Percentiles rank a stretch among this genome's conserved stretches.
Evolutionary conservation across 306 rosid genomes (phyloP).

Genomic region (Quercus aquifolioides): DNA sequence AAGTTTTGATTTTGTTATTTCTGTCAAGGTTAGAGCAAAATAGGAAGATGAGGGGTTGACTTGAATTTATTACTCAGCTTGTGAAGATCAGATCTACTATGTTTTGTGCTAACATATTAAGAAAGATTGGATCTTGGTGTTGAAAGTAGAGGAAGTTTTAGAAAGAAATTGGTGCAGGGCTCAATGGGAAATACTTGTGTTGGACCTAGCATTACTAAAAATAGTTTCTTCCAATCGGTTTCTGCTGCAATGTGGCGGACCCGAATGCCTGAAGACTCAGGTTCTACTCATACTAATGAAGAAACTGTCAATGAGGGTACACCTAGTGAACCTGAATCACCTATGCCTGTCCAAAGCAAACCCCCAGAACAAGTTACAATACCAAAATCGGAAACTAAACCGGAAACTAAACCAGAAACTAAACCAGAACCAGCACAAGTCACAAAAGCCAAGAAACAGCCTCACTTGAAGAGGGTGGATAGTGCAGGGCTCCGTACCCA

Average conservation of each 20-base stretch:
- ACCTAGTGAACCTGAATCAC: conserved; percentile 48
- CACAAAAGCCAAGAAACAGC: conserved; percentile 38
- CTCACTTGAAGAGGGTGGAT: conserved; percentile 70
- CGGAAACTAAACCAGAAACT: conserved; percentile 33
- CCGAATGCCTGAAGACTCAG: conserved; percentile 53
- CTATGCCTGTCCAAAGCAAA: conserved; percentile 73
- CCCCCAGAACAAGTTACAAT: conserved; percentile 88
- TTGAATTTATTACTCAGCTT: conserved; percentile 25
- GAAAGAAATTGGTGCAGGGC: conserved; percentile 28
- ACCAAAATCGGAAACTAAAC: conserved; percentile 48
- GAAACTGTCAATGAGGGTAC: conserved; percentile 43
- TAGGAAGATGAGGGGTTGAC: conserved; percentile 50
- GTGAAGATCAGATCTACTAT: conserved; percentile 44
- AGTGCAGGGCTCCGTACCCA: conserved; percentile 89
- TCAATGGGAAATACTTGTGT: conserved; percentile 92
- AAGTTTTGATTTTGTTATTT: conserved; percentile 25
- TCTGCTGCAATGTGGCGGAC: conserved; percentile 93
- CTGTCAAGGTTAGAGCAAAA: not conserved
- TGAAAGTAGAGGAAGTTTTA: conserved; percentile 25
- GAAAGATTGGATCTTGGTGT: conserved; percentile 41
- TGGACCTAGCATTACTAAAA: conserved; percentile 82
- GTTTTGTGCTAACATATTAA: conserved; percentile 29
- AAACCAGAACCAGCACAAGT: conserved; percentile 30
- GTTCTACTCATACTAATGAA: conserved; percentile 46
- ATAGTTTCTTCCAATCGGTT: conserved; percentile 84